Conservation (phyloP, 257 asterid species). For the Scutellaria barbata region DNA sequence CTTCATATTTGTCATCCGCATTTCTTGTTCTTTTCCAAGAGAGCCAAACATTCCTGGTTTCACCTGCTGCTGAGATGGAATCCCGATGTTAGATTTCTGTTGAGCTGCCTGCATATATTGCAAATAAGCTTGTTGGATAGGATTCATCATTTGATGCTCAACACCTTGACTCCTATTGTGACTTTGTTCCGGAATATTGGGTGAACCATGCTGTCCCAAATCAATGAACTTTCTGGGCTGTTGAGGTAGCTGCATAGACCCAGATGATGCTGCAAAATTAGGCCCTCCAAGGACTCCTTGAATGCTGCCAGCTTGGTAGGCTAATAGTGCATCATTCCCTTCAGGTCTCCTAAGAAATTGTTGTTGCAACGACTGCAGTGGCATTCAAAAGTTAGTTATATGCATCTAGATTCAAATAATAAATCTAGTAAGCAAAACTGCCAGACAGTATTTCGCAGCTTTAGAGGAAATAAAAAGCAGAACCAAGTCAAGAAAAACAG, state of each 20-base stretch:
- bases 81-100: conserved; percentile 72
- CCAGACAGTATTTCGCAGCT: conserved; percentile 13
- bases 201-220: conserved; percentile 69
- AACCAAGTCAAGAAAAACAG: neutral
- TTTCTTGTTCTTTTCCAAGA: conserved; percentile 66
- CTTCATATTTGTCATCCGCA: conserved; percentile 62
- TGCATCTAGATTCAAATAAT: conserved; percentile 18
- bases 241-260: conserved; percentile 77
- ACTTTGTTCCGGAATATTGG: conserved; percentile 68
- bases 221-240: conserved; percentile 78
- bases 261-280: conserved; percentile 66
- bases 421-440: conserved; percentile 21
- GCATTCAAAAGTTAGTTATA: conserved; percentile 30
- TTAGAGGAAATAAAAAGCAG: neutral
- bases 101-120: conserved; percentile 81
- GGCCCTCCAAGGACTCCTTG: conserved; percentile 71
- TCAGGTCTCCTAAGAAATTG: conserved; percentile 87
- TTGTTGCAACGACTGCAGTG: conserved; percentile 70
- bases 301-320: conserved; percentile 76
- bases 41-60: conserved; percentile 66
- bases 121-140: conserved; percentile 86
- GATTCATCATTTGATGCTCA: conserved; percentile 76
- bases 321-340: conserved; percentile 72
- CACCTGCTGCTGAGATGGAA: conserved; percentile 81
- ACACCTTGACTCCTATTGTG: conserved; percentile 76